A percentile compares a stretch with the other conserved stretches of the same genome.
phyloP scores from a whole-genome alignment of 805 yeast genomes.

The Candida chilensis region DNA sequence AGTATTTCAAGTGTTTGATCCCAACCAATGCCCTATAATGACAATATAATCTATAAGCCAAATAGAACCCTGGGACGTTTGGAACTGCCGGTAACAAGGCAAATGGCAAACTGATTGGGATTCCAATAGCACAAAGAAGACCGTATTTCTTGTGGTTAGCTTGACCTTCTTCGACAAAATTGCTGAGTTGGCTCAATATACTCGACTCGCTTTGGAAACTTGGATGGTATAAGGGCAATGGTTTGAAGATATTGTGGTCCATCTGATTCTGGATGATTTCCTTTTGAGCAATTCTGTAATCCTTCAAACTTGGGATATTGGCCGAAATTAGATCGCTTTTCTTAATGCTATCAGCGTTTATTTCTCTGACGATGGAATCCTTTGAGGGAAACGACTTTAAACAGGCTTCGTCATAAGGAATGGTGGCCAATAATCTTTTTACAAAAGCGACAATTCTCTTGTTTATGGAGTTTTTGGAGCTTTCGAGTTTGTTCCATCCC shows the following conservation, averaged over 20 bases:
- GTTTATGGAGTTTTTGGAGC: slow-evolving; percentile 49
- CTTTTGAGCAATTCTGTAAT: slow-evolving; percentile 1
- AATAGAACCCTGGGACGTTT: slow-evolving; percentile 84
- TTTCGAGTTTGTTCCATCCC: slow-evolving; percentile 55
- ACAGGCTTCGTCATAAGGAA: slow-evolving; percentile 77
- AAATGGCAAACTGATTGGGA: slow-evolving; percentile 77
- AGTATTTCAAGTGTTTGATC: slow-evolving; percentile 52
- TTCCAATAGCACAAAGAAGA: slow-evolving; percentile 39
- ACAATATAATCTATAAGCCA: slow-evolving; percentile 76
- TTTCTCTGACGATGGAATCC: slow-evolving; percentile 42
- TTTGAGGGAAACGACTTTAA: slow-evolving; percentile 70
- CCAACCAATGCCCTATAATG: slow-evolving; percentile 75
- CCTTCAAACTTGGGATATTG: background rate
- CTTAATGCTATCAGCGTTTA: slow-evolving; percentile 16
- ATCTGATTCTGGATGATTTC: slow-evolving; percentile 7
- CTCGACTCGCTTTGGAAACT: slow-evolving; percentile 18
- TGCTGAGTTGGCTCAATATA: slow-evolving; percentile 29
- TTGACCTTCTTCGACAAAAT: slow-evolving; percentile 33
- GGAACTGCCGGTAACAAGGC: slow-evolving; percentile 83
- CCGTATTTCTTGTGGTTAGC: slow-evolving; percentile 49
- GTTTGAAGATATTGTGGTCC: slow-evolving; percentile 18
- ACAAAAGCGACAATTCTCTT: slow-evolving; percentile 46
- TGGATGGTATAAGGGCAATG: slow-evolving; percentile 31
- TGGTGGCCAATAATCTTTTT: slow-evolving; percentile 43
- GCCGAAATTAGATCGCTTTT: background rate